phyloP scores from a whole-genome alignment of 1,139 yeast genomes.

The Candida sojae region DNA sequence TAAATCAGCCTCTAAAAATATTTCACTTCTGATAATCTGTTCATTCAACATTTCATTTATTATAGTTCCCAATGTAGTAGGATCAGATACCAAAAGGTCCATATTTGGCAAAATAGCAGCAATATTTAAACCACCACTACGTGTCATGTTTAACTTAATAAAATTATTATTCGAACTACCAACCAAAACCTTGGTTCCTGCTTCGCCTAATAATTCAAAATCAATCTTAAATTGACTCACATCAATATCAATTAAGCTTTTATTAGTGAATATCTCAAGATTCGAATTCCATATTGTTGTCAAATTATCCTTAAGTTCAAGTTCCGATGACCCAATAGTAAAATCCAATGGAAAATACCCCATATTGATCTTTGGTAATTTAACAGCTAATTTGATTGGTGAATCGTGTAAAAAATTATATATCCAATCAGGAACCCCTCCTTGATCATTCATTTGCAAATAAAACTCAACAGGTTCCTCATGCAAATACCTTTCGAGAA shows the following conservation, averaged over 20 bases:
- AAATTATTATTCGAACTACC: conserved; percentile 16
- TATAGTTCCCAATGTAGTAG: not conserved
- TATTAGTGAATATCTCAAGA: conserved; percentile 8
- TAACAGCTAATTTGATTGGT: conserved; percentile 10
- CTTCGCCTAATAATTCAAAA: conserved; percentile 13
- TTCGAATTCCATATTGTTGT: conserved; percentile 8
- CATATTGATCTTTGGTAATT: conserved; percentile 10
- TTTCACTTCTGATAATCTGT: not conserved
- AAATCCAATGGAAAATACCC: not conserved
- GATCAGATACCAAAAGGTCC: conserved; percentile 1
- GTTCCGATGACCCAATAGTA: conserved; percentile 8
- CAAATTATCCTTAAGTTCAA: conserved; percentile 17
- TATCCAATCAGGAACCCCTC: conserved; percentile 30
- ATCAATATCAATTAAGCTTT: conserved; percentile 15
- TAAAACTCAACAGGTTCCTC: conserved; percentile 20
- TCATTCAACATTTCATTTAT: not conserved
- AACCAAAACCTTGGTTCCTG: conserved; percentile 10
- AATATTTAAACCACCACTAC: not conserved
- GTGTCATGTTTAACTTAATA: conserved; percentile 13
- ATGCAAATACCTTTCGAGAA: conserved; percentile 23
- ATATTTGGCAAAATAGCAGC: conserved; percentile 1
- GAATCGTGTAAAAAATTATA: conserved; percentile 16
- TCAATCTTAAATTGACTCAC: conserved; percentile 18
- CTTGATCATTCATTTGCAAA: conserved; percentile 21
- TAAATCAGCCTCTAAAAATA: conserved; percentile 12